These are phyloP conservation scores for Phlebiopsis flavidoalba DNA, from an alignment of 768 basidiomycete genomes.

Conservation along the genomic window DNA sequence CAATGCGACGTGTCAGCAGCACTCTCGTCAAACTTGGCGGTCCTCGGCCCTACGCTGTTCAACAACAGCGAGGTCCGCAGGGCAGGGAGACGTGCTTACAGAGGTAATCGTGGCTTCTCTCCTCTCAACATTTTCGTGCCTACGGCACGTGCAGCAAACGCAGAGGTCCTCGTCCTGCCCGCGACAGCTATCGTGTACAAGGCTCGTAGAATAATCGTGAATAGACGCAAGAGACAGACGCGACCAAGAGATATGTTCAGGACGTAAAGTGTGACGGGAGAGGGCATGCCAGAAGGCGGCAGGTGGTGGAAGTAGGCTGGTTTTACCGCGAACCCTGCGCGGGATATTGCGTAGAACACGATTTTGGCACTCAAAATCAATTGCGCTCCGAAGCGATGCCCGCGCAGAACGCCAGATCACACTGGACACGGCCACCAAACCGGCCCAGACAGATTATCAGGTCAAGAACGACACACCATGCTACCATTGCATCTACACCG, in stretches of 20 bases:
- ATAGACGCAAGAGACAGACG: constrained; percentile 2
- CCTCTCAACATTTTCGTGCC: constrained; percentile 16
- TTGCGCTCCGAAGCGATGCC: constrained; percentile 1
- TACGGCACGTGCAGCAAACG: constrained; percentile 12
- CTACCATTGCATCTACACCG: constrained; percentile 3
- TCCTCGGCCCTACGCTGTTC: neutral
- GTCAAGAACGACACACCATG: constrained; percentile 1
- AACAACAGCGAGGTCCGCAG: neutral
- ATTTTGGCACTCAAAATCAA: neutral
- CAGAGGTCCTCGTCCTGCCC: constrained; percentile 9
- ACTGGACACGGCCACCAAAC: neutral
- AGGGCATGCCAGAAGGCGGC: constrained; percentile 9
- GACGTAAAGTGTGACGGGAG: constrained; percentile 7
- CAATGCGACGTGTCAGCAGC: constrained; percentile 8
- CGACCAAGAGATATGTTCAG: constrained; percentile 2
- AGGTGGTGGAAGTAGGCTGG: constrained; percentile 3
- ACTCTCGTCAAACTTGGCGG: neutral
- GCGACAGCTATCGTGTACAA: constrained; percentile 12
- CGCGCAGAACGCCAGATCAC: neutral
- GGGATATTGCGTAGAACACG: constrained; percentile 6
- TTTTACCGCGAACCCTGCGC: constrained; percentile 12
- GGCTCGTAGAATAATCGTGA: constrained; percentile 14
- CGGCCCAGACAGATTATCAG: neutral
- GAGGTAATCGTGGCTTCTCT: constrained; percentile 13
- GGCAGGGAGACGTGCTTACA: constrained; percentile 1